Base-by-base conservation (phyloP, 2,329 filamentous ascomycete species). In the Ramichloridium luteum region DNA sequence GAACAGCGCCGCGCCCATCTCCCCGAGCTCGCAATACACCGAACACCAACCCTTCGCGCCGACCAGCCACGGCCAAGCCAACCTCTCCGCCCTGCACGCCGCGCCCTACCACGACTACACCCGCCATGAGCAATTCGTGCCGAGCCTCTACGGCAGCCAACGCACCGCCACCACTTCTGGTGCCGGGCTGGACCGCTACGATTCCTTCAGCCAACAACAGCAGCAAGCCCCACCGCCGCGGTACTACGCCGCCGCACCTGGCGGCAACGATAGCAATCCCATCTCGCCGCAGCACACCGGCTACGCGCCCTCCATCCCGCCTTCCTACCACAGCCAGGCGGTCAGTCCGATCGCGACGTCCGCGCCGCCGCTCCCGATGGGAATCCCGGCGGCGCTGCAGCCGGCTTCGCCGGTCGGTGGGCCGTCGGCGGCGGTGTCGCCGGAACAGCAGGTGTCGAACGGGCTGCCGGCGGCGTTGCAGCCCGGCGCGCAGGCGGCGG, bases 41-140 rank as follows among this genome's bases (percentile, higher is more conserved):
- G 27, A 17, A 11, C 22, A 26, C 16, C 28, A 35, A 18, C 17
- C 34, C 39, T 18, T n/a, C n/a, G n/a, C n/a, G n/a, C n/a, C n/a
- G n/a, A n/a, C n/a, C n/a, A n/a, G n/a, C n/a, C n/a, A n/a, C n/a
- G n/a, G n/a, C n/a, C n/a, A n/a, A n/a, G n/a, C n/a, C n/a, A n/a
- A n/a, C n/a, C n/a, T n/a, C n/a, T n/a, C 44, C n/a, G 35, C 35
- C 4, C 46, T 44, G 39, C 32, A 43, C 26, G 45, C 47, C 2
- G 38, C 30, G 2, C 47, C 47, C 2, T 48, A 52, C 17, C 40
- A 47, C 18, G 41, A 50, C 23, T 45, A 48, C 30, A 37, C 43
- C n/a, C 34, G 38, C 16, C 41, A 30, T n/a, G 28, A 39, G 29
- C 42, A 42, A 23, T 18, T 27, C 14, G 16, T 35, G 13, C 27